Conservation (phyloP, 495 filamentous ascomycete genomes). For the Penicillium simplicissimum region DNA sequence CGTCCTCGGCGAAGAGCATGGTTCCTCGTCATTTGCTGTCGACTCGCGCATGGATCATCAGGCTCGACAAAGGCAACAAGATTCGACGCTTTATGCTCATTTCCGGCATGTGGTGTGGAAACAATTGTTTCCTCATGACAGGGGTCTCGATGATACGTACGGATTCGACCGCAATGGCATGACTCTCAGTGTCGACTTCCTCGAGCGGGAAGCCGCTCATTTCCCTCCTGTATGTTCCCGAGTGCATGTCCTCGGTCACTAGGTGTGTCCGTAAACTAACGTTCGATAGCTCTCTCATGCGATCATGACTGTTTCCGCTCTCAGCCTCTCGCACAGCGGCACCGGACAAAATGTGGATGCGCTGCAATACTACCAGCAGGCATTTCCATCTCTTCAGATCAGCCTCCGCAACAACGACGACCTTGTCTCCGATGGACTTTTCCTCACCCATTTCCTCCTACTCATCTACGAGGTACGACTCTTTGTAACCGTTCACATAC, state of each 20-base stretch:
- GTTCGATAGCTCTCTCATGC: slow-evolving; percentile 55
- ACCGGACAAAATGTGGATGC: slow-evolving; percentile 48
- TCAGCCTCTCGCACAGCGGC: slow-evolving; percentile 53
- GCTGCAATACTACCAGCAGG: slow-evolving; percentile 58
- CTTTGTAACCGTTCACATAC: background rate
- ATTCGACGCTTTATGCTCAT: slow-evolving; percentile 42
- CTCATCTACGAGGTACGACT: slow-evolving; percentile 57
- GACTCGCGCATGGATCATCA: slow-evolving; percentile 25
- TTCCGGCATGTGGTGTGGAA: slow-evolving; percentile 47
- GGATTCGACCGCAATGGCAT: slow-evolving; percentile 29
- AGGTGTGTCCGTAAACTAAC: background rate
- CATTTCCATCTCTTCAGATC: slow-evolving; percentile 49
- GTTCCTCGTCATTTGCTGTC: slow-evolving; percentile 7
- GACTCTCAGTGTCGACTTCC: slow-evolving; percentile 44
- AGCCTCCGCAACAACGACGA: slow-evolving; percentile 49
- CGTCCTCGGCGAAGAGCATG: slow-evolving; percentile 20
- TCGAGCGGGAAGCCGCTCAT: slow-evolving; percentile 49
- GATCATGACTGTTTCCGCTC: slow-evolving; percentile 60
- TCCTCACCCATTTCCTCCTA: slow-evolving; percentile 61
- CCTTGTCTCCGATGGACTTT: slow-evolving; percentile 56
- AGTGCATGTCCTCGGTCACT: no score
- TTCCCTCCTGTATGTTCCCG: slow-evolving; percentile 52
- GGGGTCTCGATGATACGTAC: slow-evolving; percentile 24
- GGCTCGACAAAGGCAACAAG: slow-evolving; percentile 33
- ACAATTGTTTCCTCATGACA: slow-evolving; percentile 37